Evolutionary conservation across 2,329 filamentous ascomycete species (phyloP), one percentile per base, ranked within the genome.

Genomic region (Monilinia laxa): DNA sequence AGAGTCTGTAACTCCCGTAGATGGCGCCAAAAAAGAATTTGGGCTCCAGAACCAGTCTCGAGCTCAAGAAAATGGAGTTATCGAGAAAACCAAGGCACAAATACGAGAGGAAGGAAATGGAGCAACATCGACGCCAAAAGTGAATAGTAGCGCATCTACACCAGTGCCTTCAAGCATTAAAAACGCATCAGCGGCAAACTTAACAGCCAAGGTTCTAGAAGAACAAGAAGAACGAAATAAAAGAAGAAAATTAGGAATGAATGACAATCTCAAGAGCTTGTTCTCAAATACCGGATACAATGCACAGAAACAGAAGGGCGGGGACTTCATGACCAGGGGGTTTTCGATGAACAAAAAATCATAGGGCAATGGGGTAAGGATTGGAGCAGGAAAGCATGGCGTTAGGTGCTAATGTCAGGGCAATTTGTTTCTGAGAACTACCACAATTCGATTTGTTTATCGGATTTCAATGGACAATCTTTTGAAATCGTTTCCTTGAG

Each of bases 191-290:
- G 95, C 95, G 0, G 93, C 94, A 0, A 90, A 88, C 4, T 79
- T 99, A 54, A 96, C 94, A 0, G 91, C 90, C 0, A 93, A 89
- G 72, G 93, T 99, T 0, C 77, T 98, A 35, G 89, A 90, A 31
- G 94, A 98, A 74, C 92, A 97, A 76, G 90, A 94, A 62, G 87
- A 90, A 74, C 84, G 85, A 66, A 93, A 92, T 71, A 97, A 94
- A 79, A 82, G 89, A 71, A 83, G 91, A 68, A 96, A 91, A 75
- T 74, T 92, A 72, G 87, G 71, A 0, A 77, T 83, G 66, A 86
- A 82, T 73, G 83, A 85, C 31, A 85, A 83, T 67, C 70, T 86
- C 45, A 82, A 83, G 69, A 84, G 81, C 69, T 76, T 87, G 18
- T 87, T 85, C 71, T 81, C 81, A 0, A 81, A 79, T 65, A 77